Evolutionary conservation across 306 rosid species (phyloP).

Genomic region (Sicyos edulis): DNA sequence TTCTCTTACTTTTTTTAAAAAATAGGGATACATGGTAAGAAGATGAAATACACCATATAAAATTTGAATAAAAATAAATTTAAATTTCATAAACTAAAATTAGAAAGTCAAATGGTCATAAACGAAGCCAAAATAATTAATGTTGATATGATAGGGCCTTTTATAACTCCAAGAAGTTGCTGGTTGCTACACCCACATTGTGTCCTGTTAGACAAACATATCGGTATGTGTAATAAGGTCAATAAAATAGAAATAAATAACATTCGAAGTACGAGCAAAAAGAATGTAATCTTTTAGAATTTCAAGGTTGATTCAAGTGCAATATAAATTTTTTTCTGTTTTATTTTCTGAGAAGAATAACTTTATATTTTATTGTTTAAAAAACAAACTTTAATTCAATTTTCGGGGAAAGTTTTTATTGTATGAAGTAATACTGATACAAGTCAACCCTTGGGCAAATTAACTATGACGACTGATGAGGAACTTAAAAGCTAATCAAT

Average conservation of each 20-base stretch:
- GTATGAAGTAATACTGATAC: background rate
- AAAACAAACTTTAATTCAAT: too few relatives aligned
- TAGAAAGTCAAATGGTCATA: too few relatives aligned
- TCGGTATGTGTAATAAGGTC: background rate
- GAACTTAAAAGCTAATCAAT: background rate
- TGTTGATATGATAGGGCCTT: background rate
- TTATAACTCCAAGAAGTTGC: background rate
- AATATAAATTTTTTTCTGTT: background rate
- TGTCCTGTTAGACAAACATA: background rate
- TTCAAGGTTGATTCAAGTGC: slow-evolving; percentile 15
- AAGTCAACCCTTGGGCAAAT: background rate
- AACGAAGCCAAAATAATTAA: background rate
- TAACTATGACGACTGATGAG: background rate
- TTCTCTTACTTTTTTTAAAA: too few relatives aligned
- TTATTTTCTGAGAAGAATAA: too few relatives aligned
- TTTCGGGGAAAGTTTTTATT: too few relatives aligned
- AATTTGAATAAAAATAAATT: too few relatives aligned
- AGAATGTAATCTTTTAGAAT: slow-evolving; percentile 1
- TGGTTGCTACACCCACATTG: background rate
- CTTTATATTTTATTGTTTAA: too few relatives aligned
- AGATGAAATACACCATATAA: too few relatives aligned
- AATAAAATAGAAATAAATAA: background rate
- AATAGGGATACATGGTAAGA: too few relatives aligned
- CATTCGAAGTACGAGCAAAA: background rate
- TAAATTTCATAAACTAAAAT: too few relatives aligned